A percentile compares a stretch with the other conserved stretches of the same genome.
These are phyloP conservation scores for Mucor circinelloides DNA, from an alignment of 371 early-diverging fungal species.

Conservation along the genomic window DNA sequence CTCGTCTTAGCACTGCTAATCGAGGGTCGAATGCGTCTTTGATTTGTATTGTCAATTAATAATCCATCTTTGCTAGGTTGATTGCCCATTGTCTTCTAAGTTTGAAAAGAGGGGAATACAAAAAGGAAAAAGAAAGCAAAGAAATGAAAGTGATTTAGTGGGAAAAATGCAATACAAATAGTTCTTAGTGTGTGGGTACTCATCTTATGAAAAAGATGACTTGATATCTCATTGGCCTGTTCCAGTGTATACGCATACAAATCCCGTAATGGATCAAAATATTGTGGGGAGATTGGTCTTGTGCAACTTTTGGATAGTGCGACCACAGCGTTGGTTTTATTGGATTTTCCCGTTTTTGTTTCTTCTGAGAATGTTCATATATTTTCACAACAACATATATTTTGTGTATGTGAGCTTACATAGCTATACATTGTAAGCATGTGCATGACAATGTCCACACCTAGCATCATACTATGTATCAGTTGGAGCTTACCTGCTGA, in stretches of 20 bases:
- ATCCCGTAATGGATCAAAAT: not conserved
- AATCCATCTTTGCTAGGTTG: constrained; percentile 24
- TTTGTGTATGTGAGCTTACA: not conserved
- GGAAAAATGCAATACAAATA: constrained; percentile 6
- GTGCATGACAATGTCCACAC: not conserved
- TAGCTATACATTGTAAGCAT: not conserved
- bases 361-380: not conserved
- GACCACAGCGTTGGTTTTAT: not conserved
- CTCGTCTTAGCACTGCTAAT: not conserved
- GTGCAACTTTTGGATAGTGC: not conserved
- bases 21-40: not conserved
- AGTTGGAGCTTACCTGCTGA: not conserved
- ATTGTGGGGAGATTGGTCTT: constrained; percentile 1
- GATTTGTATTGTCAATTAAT: not conserved
- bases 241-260: no score
- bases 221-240: not conserved
- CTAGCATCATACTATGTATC: not conserved
- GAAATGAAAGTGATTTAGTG: not conserved
- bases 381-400: not conserved
- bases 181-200: not conserved
- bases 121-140: not conserved
- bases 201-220: not conserved
- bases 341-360: not conserved
- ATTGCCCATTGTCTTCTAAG: constrained; percentile 18
- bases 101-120: not conserved